Evolutionary conservation across 306 rosid species (phyloP).

Genomic region (Canavalia gladiata): DNA sequence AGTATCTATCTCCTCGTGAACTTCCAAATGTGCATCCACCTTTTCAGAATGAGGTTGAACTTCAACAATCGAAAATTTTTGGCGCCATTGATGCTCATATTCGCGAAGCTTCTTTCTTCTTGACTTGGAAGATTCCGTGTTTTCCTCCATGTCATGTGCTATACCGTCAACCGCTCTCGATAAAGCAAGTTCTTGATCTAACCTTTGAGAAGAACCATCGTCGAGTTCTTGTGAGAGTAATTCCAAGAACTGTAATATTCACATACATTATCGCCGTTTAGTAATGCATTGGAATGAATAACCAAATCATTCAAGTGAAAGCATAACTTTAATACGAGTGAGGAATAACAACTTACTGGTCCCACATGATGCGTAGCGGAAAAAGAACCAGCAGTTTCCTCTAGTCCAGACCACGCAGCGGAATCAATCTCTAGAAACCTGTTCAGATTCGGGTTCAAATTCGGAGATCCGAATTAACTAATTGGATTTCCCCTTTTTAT

Average conservation of each 20-base stretch:
- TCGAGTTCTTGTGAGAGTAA: slow-evolving; percentile 72
- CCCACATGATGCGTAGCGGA: slow-evolving; percentile 78
- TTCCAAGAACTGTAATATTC: slow-evolving; percentile 76
- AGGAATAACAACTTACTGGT: slow-evolving; percentile 64
- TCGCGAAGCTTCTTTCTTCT: slow-evolving; percentile 69
- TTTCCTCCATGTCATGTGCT: slow-evolving; percentile 61
- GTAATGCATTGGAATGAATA: neutral
- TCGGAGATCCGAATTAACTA: slow-evolving; percentile 22
- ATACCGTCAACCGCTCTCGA: slow-evolving; percentile 72
- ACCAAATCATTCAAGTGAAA: neutral
- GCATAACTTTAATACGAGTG: neutral
- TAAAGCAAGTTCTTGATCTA: slow-evolving; percentile 75
- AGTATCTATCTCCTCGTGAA: slow-evolving; percentile 42
- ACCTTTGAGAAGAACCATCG: slow-evolving; percentile 60
- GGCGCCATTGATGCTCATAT: slow-evolving; percentile 70
- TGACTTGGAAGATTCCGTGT: slow-evolving; percentile 51
- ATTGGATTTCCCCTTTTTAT: neutral
- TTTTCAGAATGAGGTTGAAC: slow-evolving; percentile 58
- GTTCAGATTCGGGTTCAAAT: neutral
- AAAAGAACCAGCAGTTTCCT: slow-evolving; percentile 82
- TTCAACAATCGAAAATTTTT: slow-evolving; percentile 63
- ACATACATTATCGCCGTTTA: slow-evolving; percentile 31
- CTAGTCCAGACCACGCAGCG: slow-evolving; percentile 84
- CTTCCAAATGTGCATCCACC: slow-evolving; percentile 46
- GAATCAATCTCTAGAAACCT: slow-evolving; percentile 83